Base-by-base conservation (phyloP, 768 basidiomycete genomes). In the Agrocybe chaxingu region DNA sequence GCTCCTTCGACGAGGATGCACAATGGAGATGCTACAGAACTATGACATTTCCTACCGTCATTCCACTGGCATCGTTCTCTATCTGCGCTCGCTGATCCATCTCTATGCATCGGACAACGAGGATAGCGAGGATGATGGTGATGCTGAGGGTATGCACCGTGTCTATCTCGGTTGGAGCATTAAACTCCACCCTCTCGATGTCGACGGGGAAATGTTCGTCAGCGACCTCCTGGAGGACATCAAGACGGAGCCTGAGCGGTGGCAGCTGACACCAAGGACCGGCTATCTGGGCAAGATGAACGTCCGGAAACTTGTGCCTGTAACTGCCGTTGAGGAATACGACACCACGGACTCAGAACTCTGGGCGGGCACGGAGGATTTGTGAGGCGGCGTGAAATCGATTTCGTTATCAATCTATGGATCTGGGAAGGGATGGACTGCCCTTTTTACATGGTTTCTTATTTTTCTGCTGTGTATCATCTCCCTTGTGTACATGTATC, bases 121-220 rank as follows among this genome's bases (percentile, higher is more conserved):
- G 12, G 56, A 57, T 19, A 45, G 63, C 19, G 61, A 69, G 24
- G 55, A 61, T 31, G 51, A 57, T 36, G 52, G 38, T 38, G 50
- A 61, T 19, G 42, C 45, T 11, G 63, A 69, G 19, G 66, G 60
- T 11, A 69, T 74, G 59, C 70, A 76, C 55, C 70, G 74, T 24
- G 59, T 88, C 7, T 83, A 73, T 54, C 72, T 89, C 4, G 87
- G 87, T 4, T 89, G 84, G 84, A 88, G 87, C 55, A 75, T 89
- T 47, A 56, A 66, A 13, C 64, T 84, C 42, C 73, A 80, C 49
- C 62, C 57, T 10, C 66, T 67, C 36, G 83, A 84, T 51, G 60
- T 59, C 5, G 71, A 74, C 41, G 81, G 77, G 13, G 65, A 67
- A 7, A 60, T 57, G 34, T 80, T 68, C 31, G 77, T 85, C 48